These are phyloP conservation scores for Pythium monospermum DNA, from an alignment of 352 stramenopile species.

Conservation along the genomic window DNA sequence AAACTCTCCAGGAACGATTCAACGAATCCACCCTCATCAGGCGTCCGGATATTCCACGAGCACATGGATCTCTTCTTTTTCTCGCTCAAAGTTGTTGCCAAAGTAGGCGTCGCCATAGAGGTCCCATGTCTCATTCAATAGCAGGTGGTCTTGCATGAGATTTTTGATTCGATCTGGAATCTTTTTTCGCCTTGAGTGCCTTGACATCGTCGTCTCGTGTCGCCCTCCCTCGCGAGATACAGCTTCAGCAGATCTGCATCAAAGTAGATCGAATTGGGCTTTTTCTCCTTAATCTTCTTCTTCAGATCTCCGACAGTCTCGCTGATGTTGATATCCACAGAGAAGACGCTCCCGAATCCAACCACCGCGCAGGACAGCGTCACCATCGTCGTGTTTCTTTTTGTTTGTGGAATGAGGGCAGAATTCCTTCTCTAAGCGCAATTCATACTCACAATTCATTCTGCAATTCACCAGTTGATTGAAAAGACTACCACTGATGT, in stretches of 20 bases:
- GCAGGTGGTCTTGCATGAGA: constrained; percentile 7
- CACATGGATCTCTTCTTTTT: constrained; percentile 12
- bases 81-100: constrained; percentile 9
- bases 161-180: constrained; percentile 6
- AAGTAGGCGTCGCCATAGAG: constrained; percentile 16
- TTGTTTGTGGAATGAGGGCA: constrained; percentile 15
- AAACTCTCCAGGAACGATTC: constrained; percentile 18
- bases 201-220: constrained; percentile 6
- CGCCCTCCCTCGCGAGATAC: constrained; percentile 19
- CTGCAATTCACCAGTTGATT: constrained; percentile 7
- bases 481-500: too few species aligned
- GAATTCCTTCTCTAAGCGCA: constrained; percentile 2
- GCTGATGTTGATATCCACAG: constrained; percentile 7
- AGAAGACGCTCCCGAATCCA: constrained; percentile 15
- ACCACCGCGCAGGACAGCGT: constrained; percentile 18
- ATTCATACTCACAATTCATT: constrained; percentile 1
- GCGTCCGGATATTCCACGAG: constrained; percentile 14
- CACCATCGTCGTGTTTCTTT: constrained; percentile 10
- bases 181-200: constrained; percentile 4
- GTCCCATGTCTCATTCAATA: constrained; percentile 4
- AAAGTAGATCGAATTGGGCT: constrained; percentile 4
- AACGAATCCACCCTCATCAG: constrained; percentile 23
- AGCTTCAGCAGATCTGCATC: constrained; percentile 21
- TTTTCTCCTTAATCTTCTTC: constrained; percentile 20
- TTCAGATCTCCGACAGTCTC: constrained; percentile 19